Percentiles rank a stretch among this genome's conserved stretches.
Evolutionary conservation across 768 basidiomycete genomes (phyloP).

Genomic region (Pilatotrama ljubarskyi): DNA sequence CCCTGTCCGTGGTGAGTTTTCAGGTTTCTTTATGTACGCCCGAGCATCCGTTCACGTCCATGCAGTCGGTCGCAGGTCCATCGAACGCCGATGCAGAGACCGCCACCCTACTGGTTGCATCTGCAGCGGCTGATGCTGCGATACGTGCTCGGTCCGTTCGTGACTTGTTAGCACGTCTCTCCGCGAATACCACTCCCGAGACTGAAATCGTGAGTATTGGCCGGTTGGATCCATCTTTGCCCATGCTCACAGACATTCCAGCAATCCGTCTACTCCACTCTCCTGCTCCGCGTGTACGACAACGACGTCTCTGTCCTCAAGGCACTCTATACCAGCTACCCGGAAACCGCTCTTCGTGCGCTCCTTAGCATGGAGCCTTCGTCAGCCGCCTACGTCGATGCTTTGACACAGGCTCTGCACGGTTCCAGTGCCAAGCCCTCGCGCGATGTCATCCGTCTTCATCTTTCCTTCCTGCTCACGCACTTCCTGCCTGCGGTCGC

Average conservation of each 20-base stretch:
- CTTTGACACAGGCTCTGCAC: conserved; percentile 40
- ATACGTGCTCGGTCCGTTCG: conserved; percentile 62
- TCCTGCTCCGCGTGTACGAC: conserved; percentile 73
- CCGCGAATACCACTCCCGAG: conserved; percentile 30
- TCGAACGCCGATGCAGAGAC: conserved; percentile 25
- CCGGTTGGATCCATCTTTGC: neutral
- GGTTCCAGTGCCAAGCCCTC: conserved; percentile 45
- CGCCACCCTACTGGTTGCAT: conserved; percentile 44
- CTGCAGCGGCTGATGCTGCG: conserved; percentile 60
- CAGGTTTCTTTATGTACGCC: no score
- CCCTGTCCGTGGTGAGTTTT: conserved; percentile 53
- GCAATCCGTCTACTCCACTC: conserved; percentile 60
- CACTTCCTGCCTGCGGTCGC: conserved; percentile 41
- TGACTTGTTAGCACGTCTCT: conserved; percentile 47
- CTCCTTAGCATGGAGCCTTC: neutral
- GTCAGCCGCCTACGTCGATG: conserved; percentile 43
- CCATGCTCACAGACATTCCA: conserved; percentile 28
- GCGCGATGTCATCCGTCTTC: conserved; percentile 52
- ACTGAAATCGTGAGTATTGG: conserved; percentile 45
- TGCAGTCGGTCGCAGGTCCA: conserved; percentile 11
- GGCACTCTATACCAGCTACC: conserved; percentile 60
- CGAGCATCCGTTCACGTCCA: neutral
- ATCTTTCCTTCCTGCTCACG: conserved; percentile 55
- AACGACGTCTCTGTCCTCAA: conserved; percentile 59
- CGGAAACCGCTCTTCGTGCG: conserved; percentile 34